phyloP scores from a whole-genome alignment of 2,329 filamentous ascomycete genomes.

The Cercospora sp. region DNA sequence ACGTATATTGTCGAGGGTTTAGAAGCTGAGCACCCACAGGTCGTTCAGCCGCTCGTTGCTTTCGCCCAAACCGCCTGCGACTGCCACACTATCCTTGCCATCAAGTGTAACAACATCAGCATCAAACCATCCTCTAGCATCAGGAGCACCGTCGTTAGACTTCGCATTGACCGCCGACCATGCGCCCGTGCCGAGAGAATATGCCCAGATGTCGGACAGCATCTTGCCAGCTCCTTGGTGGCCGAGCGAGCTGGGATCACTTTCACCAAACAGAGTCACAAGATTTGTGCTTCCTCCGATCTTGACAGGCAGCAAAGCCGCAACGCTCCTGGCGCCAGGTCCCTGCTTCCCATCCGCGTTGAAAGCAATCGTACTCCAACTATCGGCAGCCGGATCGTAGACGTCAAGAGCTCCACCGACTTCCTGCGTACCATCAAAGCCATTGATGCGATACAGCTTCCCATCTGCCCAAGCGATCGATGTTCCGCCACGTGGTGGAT shows the following conservation, averaged over 20 bases:
- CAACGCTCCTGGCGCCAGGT: slow-evolving; percentile 54
- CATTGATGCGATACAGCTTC: slow-evolving; percentile 75
- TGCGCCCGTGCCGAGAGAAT: slow-evolving; percentile 37
- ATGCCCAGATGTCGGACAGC: slow-evolving; percentile 55
- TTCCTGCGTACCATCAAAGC: slow-evolving; percentile 70
- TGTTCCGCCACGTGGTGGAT: slow-evolving; percentile 64
- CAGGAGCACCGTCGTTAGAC: slow-evolving; percentile 36
- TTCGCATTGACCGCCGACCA: slow-evolving; percentile 41
- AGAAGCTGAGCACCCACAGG: slow-evolving; percentile 46
- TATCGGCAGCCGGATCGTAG: slow-evolving; percentile 43
- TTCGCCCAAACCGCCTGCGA: slow-evolving; percentile 55
- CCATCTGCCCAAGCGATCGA: slow-evolving; percentile 64
- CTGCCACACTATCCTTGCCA: slow-evolving; percentile 43
- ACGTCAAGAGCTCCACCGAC: slow-evolving; percentile 72
- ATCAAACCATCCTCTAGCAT: slow-evolving; percentile 56
- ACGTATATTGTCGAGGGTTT: neutral
- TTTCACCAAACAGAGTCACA: slow-evolving; percentile 56
- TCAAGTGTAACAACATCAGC: slow-evolving; percentile 45
- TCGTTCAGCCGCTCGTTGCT: slow-evolving; percentile 54
- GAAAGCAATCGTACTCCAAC: slow-evolving; percentile 46
- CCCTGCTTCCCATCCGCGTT: slow-evolving; percentile 48
- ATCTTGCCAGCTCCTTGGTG: slow-evolving; percentile 59
- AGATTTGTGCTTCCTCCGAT: slow-evolving; percentile 42
- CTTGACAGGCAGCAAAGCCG: slow-evolving; percentile 46
- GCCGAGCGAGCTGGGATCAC: slow-evolving; percentile 54